Conservation (phyloP, 345 rosid species). For the Boechera retrofracta region DNA sequence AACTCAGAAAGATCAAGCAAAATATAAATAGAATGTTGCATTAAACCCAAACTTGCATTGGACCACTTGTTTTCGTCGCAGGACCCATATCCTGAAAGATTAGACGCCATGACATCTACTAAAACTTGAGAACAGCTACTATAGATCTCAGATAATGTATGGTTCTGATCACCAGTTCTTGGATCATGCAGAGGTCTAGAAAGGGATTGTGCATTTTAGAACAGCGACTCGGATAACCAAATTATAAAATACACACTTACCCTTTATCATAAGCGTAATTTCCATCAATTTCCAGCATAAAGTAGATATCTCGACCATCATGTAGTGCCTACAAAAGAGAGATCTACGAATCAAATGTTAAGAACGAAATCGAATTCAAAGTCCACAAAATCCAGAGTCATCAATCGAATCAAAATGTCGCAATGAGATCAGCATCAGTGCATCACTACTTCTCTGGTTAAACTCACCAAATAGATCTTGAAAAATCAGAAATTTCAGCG, state of each 20-base stretch:
- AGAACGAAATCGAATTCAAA: constrained; percentile 1
- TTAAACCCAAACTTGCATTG: constrained; percentile 21
- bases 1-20: constrained; percentile 1
- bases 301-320: constrained; percentile 82
- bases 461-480: constrained; percentile 23
- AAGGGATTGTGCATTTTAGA: background rate
- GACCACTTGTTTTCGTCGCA: background rate
- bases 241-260: constrained; percentile 46
- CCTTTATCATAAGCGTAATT: constrained; percentile 80
- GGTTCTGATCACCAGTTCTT: constrained; percentile 9
- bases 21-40: background rate
- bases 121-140: constrained; percentile 11
- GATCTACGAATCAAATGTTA: background rate
- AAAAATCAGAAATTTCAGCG: constrained; percentile 12
- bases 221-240: background rate
- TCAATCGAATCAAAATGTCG: constrained; percentile 22
- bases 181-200: constrained; percentile 4
- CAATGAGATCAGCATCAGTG: background rate
- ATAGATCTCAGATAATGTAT: background rate
- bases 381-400: constrained; percentile 6
- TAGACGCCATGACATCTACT: constrained; percentile 15
- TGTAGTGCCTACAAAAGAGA: constrained; percentile 73
- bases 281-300: constrained; percentile 90
- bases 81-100: constrained; percentile 1
- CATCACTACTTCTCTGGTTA: background rate